A percentile compares a stretch with the other conserved stretches of the same genome.
phyloP scores from a whole-genome alignment of 1,284 basidiomycete species.

The Butyriboletus appendiculatus region DNA sequence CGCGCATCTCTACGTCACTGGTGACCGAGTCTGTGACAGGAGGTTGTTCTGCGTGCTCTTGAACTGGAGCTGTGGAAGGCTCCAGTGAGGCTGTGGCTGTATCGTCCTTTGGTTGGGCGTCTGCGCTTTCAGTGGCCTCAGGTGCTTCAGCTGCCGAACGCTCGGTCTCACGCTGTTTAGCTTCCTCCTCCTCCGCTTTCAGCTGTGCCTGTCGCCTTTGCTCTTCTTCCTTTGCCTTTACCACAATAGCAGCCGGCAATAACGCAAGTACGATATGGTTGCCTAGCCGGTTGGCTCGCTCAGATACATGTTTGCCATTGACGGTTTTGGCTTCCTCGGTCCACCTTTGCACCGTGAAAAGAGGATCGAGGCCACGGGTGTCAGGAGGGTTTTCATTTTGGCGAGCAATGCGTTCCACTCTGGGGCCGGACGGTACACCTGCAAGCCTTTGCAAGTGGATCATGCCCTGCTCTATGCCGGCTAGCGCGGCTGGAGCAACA shows the following conservation, averaged over 20 bases:
- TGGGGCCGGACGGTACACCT: slow-evolving; percentile 51
- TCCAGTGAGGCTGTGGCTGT: slow-evolving; percentile 5
- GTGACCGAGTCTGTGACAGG: slow-evolving; percentile 15
- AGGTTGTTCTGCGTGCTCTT: slow-evolving; percentile 14
- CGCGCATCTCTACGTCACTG: slow-evolving; percentile 32
- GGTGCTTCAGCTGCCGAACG: slow-evolving; percentile 27
- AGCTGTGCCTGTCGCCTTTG: slow-evolving; percentile 47
- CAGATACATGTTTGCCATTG: slow-evolving; percentile 70
- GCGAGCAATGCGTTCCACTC: slow-evolving; percentile 60
- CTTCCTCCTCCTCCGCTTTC: slow-evolving; percentile 39
- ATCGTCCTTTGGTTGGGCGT: slow-evolving; percentile 19
- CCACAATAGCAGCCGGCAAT: slow-evolving; percentile 76
- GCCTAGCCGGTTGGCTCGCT: slow-evolving; percentile 66
- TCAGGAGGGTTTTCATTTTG: slow-evolving; percentile 49
- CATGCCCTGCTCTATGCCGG: slow-evolving; percentile 54
- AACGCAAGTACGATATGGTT: slow-evolving; percentile 80
- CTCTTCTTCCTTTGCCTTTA: slow-evolving; percentile 57
- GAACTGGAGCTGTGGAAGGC: slow-evolving; percentile 5
- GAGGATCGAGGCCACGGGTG: slow-evolving; percentile 68
- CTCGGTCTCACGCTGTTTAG: slow-evolving; percentile 35
- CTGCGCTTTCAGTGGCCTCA: slow-evolving; percentile 22
- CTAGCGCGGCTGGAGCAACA: slow-evolving; percentile 61
- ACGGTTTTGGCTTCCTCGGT: slow-evolving; percentile 85
- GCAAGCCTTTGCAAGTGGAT: slow-evolving; percentile 49
- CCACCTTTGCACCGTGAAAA: slow-evolving; percentile 89